These are phyloP conservation scores for Komagataella populi DNA, from an alignment of 805 yeast genomes.

Conservation along the genomic window DNA sequence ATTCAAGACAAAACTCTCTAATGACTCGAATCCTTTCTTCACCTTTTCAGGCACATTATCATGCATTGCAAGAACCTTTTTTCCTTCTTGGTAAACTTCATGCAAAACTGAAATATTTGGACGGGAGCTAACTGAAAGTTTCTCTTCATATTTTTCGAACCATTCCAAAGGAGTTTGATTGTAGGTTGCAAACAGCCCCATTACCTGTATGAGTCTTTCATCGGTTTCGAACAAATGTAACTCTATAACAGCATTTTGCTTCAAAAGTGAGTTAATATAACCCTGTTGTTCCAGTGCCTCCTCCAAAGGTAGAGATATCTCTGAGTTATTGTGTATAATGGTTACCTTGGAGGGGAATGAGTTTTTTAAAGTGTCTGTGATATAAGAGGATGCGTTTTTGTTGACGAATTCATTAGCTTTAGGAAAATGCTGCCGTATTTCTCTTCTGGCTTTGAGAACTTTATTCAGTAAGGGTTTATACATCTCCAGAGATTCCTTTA, in stretches of 20 bases:
- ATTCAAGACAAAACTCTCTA: slow-evolving; percentile 26
- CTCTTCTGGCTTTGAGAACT: slow-evolving; percentile 30
- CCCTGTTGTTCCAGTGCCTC: slow-evolving; percentile 15
- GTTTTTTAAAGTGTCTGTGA: slow-evolving; percentile 38
- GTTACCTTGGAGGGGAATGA: slow-evolving; percentile 44
- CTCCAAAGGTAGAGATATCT: slow-evolving; percentile 18
- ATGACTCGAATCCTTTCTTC: slow-evolving; percentile 11
- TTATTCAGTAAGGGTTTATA: slow-evolving; percentile 19
- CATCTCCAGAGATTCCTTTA: slow-evolving; percentile 18
- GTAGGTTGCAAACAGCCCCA: slow-evolving; percentile 10
- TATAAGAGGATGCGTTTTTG: slow-evolving; percentile 17
- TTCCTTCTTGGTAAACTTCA: slow-evolving; percentile 38
- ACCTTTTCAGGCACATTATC: slow-evolving; percentile 4
- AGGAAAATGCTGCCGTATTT: slow-evolving; percentile 17
- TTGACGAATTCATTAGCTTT: slow-evolving; percentile 6
- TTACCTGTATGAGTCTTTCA: slow-evolving; percentile 28
- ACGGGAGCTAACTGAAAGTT: slow-evolving; percentile 24
- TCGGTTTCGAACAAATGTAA: slow-evolving; percentile 37
- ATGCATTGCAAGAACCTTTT: slow-evolving; percentile 22
- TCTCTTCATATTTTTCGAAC: slow-evolving; percentile 28
- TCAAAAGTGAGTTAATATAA: slow-evolving; percentile 1
- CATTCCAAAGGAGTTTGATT: slow-evolving; percentile 33
- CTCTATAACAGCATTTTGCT: slow-evolving; percentile 17
- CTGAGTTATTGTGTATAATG: slow-evolving; percentile 16
- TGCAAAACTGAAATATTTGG: slow-evolving; percentile 34